Conservation (phyloP, 1,139 yeast species). For the Magnusiomyces fungicola region DNA sequence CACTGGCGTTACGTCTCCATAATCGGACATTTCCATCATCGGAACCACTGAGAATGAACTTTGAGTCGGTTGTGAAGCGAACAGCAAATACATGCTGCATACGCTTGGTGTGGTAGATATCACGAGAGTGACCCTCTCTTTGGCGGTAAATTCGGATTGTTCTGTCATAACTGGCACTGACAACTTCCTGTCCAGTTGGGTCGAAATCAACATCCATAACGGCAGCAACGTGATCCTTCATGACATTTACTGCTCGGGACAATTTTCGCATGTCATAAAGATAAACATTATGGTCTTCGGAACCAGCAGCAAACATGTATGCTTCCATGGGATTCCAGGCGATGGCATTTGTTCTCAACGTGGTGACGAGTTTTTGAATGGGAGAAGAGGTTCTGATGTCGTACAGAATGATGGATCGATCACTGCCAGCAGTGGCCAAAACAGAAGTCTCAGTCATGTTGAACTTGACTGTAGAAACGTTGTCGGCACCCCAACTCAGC, state of each 20-base stretch:
- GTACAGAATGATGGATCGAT: slow-evolving; percentile 81
- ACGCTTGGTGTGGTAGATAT: slow-evolving; percentile 90
- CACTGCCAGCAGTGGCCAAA: slow-evolving; percentile 87
- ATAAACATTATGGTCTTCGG: slow-evolving; percentile 92
- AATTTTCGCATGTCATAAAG: slow-evolving; percentile 95
- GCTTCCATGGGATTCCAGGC: slow-evolving; percentile 99
- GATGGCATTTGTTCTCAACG: slow-evolving; percentile 75
- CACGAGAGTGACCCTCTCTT: slow-evolving; percentile 86
- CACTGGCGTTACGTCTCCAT: slow-evolving; percentile 87
- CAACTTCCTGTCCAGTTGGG: slow-evolving; percentile 95
- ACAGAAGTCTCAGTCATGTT: slow-evolving; percentile 87
- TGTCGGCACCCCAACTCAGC: slow-evolving; percentile 95
- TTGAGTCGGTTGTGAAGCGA: slow-evolving; percentile 79
- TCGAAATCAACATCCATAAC: slow-evolving; percentile 91
- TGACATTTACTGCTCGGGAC: slow-evolving; percentile 69
- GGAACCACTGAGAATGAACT: slow-evolving; percentile 81
- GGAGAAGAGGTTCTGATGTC: slow-evolving; percentile 92
- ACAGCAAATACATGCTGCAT: slow-evolving; percentile 93
- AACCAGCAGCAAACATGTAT: slow-evolving; percentile 82
- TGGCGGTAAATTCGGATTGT: slow-evolving; percentile 75
- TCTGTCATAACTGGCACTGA: slow-evolving; percentile 92
- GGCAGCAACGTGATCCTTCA: slow-evolving; percentile 94
- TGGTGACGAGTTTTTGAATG: slow-evolving; percentile 79
- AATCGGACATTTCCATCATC: slow-evolving; percentile 93
- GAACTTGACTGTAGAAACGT: slow-evolving; percentile 71